Evolutionary conservation across 768 basidiomycete species (phyloP).

Genomic region (Plicaturopsis crispa): DNA sequence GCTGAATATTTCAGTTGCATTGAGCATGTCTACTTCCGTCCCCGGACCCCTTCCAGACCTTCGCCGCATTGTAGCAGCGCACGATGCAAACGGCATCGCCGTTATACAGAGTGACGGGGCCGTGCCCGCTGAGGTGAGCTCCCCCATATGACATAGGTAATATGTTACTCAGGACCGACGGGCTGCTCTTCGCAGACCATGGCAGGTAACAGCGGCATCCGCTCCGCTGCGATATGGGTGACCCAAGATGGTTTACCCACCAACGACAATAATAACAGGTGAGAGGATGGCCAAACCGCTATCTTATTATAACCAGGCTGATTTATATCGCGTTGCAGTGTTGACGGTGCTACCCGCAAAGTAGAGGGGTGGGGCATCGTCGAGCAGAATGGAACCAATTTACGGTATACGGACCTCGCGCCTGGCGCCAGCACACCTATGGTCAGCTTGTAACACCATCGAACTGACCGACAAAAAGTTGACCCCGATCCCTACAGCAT

Average conservation of each 20-base stretch:
- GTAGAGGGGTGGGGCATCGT: constrained; percentile 35
- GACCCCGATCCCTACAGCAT: constrained; percentile 25
- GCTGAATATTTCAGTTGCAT: too few relatives aligned
- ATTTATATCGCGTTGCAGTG: constrained; percentile 20
- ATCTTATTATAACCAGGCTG: constrained; percentile 2
- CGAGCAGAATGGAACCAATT: constrained; percentile 35
- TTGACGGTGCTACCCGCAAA: constrained; percentile 40
- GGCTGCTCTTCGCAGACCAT: constrained; percentile 21
- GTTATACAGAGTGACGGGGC: constrained; percentile 28
- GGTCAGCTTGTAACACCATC: constrained; percentile 23
- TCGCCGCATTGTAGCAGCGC: constrained; percentile 45
- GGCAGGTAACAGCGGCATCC: not conserved
- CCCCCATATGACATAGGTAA: constrained; percentile 12
- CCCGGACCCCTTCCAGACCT: constrained; percentile 24
- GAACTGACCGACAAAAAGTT: too few relatives aligned
- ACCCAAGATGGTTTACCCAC: too few relatives aligned
- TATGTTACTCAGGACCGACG: not conserved
- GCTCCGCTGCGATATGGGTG: not conserved
- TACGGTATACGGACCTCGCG: constrained; percentile 46
- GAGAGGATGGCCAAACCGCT: not conserved
- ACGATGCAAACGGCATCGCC: constrained; percentile 33
- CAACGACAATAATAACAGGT: constrained; percentile 46
- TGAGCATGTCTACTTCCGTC: too few relatives aligned
- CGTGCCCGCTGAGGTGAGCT: constrained; percentile 16
- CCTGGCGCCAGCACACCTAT: constrained; percentile 42